A percentile compares a stretch with the other conserved stretches of the same genome.
Conservation (phyloP, 2,329 filamentous ascomycete species). For the Elsinoe fawcettii region DNA sequence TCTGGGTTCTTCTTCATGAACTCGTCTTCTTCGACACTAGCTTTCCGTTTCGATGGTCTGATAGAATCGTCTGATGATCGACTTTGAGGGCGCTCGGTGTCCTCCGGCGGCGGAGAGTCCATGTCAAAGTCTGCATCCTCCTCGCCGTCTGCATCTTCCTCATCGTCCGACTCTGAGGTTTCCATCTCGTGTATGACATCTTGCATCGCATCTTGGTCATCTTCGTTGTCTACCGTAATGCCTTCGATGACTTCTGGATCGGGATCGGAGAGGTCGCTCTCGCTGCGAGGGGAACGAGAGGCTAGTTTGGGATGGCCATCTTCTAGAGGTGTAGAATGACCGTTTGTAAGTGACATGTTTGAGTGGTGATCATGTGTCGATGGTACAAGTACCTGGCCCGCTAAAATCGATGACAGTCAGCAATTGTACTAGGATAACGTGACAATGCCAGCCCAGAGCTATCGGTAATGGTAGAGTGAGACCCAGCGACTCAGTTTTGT, state of each 20-base stretch:
- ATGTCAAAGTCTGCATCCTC: constrained; percentile 67
- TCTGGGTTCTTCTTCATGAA: constrained; percentile 88
- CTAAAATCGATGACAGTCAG: constrained; percentile 40
- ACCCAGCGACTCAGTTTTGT: not conserved
- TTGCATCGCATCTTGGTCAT: constrained; percentile 31
- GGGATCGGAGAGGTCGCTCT: constrained; percentile 70
- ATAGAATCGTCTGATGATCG: constrained; percentile 66
- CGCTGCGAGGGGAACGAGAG: constrained; percentile 50
- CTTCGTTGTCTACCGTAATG: constrained; percentile 28
- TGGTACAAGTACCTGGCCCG: constrained; percentile 56
- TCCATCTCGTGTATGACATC: constrained; percentile 39
- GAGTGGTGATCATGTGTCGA: constrained; percentile 45
- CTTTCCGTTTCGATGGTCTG: constrained; percentile 62
- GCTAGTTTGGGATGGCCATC: constrained; percentile 38
- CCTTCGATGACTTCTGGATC: constrained; percentile 33
- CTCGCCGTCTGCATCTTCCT: constrained; percentile 44
- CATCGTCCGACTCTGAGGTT: constrained; percentile 41
- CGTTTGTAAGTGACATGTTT: constrained; percentile 57
- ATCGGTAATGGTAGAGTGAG: not conserved
- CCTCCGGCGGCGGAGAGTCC: constrained; percentile 44
- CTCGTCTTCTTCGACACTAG: constrained; percentile 60
- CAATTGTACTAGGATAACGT: constrained; percentile 22
- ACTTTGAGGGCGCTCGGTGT: constrained; percentile 47
- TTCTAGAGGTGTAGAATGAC: constrained; percentile 52
- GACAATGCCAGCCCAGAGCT: not conserved